Evolutionary conservation across 179 eudicot species (phyloP).

Genomic region (Beta corolliflora): DNA sequence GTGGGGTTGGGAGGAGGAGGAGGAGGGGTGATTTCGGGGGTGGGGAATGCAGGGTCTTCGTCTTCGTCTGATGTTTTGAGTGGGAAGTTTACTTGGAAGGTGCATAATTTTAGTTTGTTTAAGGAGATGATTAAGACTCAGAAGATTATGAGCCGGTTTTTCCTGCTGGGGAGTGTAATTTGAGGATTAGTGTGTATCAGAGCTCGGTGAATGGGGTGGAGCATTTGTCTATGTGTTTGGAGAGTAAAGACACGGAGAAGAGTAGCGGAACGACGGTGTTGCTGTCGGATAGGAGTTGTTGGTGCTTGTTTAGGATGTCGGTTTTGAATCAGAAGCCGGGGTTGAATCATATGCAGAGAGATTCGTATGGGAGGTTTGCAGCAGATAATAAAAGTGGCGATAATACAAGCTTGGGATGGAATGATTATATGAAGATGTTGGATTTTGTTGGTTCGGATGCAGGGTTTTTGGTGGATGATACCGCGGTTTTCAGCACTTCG

Average conservation of each 20-base stretch:
- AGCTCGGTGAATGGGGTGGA: slow-evolving; percentile 88
- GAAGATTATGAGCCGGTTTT: slow-evolving; percentile 95
- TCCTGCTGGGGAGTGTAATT: slow-evolving; percentile 95
- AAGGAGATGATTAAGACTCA: slow-evolving; percentile 97
- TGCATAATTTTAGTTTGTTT: slow-evolving; percentile 86
- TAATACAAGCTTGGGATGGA: slow-evolving; percentile 98
- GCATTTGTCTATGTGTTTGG: slow-evolving; percentile 93
- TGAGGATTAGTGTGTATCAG: slow-evolving; percentile 95
- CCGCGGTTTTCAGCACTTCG: slow-evolving; percentile 85
- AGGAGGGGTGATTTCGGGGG: slow-evolving; percentile 37
- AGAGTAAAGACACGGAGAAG: slow-evolving; percentile 96
- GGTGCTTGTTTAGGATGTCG: slow-evolving; percentile 99
- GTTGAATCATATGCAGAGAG: slow-evolving; percentile 85
- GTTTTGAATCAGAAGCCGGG: slow-evolving; percentile 96
- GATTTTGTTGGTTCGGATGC: slow-evolving; percentile 67
- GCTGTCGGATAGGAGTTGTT: slow-evolving; percentile 74
- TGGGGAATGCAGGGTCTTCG: slow-evolving; percentile 23
- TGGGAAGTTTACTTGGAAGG: slow-evolving; percentile 98
- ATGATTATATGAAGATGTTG: slow-evolving; percentile 95
- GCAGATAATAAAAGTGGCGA: slow-evolving; percentile 94
- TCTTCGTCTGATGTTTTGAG: slow-evolving; percentile 64
- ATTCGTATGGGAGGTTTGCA: slow-evolving; percentile 93
- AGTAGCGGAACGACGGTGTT: slow-evolving; percentile 26
- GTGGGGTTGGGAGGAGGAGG: slow-evolving; percentile 34
- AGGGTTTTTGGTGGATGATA: slow-evolving; percentile 87